phyloP scores from a whole-genome alignment of 805 yeast species.

The Cyberlindnera mycetangii region DNA sequence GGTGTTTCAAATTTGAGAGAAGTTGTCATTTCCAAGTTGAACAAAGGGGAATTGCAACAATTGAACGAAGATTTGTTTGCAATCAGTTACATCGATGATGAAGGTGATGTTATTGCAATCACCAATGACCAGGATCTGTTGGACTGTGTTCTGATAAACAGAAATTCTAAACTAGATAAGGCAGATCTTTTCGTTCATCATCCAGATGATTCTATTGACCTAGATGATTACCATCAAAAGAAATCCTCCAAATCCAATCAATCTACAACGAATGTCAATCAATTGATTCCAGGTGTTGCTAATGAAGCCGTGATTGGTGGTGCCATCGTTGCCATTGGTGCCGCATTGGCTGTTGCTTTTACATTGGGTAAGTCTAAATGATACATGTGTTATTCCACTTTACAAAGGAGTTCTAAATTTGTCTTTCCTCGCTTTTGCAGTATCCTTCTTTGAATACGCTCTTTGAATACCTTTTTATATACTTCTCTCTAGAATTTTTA shows the following conservation, averaged over 20 bases:
- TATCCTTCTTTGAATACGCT: too few relatives aligned
- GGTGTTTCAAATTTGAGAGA: slow-evolving; percentile 50
- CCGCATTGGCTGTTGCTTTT: slow-evolving; percentile 54
- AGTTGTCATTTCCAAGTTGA: slow-evolving; percentile 36
- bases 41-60: slow-evolving; percentile 32
- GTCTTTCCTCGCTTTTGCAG: too few relatives aligned
- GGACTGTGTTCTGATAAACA: slow-evolving; percentile 66
- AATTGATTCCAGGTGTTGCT: slow-evolving; percentile 50
- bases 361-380: slow-evolving; percentile 39
- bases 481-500: background rate
- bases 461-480: too few relatives aligned
- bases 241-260: slow-evolving; percentile 10
- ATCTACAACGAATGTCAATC: slow-evolving; percentile 8
- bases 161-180: slow-evolving; percentile 47
- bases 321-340: slow-evolving; percentile 56
- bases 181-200: slow-evolving; percentile 74
- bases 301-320: slow-evolving; percentile 65
- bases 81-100: slow-evolving; percentile 78
- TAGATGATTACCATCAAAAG: slow-evolving; percentile 24
- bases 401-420: too few relatives aligned
- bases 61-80: slow-evolving; percentile 47
- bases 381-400: background rate
- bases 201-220: slow-evolving; percentile 45
- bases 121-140: slow-evolving; percentile 69
- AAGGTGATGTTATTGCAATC: slow-evolving; percentile 75